Evolutionary conservation across 352 stramenopile species (phyloP).

Genomic region (Phytophthora crassamura): DNA sequence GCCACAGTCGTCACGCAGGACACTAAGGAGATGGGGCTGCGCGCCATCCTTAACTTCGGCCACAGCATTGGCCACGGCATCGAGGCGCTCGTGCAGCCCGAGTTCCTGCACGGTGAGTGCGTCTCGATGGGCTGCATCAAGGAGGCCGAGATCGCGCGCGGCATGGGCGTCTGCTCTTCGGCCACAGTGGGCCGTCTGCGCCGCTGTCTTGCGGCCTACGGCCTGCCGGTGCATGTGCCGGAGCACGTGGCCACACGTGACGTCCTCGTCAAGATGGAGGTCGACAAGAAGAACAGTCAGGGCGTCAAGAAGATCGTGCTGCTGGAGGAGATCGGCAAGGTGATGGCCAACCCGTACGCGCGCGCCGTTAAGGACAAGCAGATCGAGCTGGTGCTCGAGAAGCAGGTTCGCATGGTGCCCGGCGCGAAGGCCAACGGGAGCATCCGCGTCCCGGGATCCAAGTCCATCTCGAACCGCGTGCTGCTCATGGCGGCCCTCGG

Average conservation of each 20-base stretch:
- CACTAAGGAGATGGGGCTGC: constrained; percentile 95
- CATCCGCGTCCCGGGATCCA: constrained; percentile 95
- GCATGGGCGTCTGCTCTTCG: constrained; percentile 75
- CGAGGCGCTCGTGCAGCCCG: constrained; percentile 95
- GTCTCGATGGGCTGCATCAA: constrained; percentile 98
- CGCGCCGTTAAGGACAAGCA: constrained; percentile 73
- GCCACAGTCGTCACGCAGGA: constrained; percentile 95
- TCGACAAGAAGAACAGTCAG: constrained; percentile 89
- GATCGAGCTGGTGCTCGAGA: constrained; percentile 82
- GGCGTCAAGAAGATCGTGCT: constrained; percentile 87
- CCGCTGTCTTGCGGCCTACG: constrained; percentile 73
- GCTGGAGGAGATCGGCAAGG: constrained; percentile 73
- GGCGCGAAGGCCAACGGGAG: constrained; percentile 50
- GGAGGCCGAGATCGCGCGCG: constrained; percentile 93
- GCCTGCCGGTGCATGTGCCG: constrained; percentile 72
- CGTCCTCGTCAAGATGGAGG: constrained; percentile 85
- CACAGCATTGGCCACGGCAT: constrained; percentile 99
- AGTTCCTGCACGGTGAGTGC: constrained; percentile 97
- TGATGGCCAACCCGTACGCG: constrained; percentile 73
- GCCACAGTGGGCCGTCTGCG: constrained; percentile 75
- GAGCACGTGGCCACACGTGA: constrained; percentile 61
- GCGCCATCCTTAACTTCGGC: constrained; percentile 98
- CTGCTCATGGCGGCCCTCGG: constrained; percentile 95
- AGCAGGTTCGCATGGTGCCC: constrained; percentile 70
- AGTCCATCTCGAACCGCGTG: constrained; percentile 98